A percentile compares a stretch with the other conserved stretches of the same genome.
Conservation (phyloP, 108 stramenopile species). For the Cyclotella choctawhatcheeana region DNA sequence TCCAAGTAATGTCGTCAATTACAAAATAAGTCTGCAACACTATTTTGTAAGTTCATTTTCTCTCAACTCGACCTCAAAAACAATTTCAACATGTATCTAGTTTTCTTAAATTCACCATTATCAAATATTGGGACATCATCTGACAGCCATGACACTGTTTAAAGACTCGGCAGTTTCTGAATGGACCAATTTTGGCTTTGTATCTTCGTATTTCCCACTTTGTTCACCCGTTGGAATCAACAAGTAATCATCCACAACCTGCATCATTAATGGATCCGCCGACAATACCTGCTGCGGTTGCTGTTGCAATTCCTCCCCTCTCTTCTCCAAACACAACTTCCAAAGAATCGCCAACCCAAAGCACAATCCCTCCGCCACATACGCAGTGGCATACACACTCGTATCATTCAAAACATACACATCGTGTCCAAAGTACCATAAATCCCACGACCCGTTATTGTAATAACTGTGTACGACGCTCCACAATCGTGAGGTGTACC, state of each 20-base stretch:
- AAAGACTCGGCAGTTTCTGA: constrained; percentile 12
- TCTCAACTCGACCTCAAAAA: too few relatives aligned
- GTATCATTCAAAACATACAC: constrained; percentile 57
- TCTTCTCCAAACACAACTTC: constrained; percentile 10
- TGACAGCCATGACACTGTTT: background rate
- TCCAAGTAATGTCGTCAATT: too few relatives aligned
- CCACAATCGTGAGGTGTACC: constrained; percentile 49
- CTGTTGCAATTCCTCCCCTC: too few relatives aligned
- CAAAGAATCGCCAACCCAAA: constrained; percentile 29
- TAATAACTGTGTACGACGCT: constrained; percentile 54
- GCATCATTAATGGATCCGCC: too few relatives aligned
- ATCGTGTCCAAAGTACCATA: constrained; percentile 61
- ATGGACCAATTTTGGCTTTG: constrained; percentile 8
- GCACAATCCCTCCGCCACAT: constrained; percentile 52
- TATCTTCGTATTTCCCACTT: background rate
- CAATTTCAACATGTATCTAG: too few relatives aligned
- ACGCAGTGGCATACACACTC: constrained; percentile 55
- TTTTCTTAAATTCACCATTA: too few relatives aligned
- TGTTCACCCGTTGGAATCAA: too few relatives aligned
- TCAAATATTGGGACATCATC: too few relatives aligned
- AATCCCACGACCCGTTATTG: constrained; percentile 37
- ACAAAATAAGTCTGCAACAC: too few relatives aligned
- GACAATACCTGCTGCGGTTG: too few relatives aligned
- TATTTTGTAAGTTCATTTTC: too few relatives aligned
- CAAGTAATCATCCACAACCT: too few relatives aligned